A percentile compares a stretch with the other conserved stretches of the same genome.
Conservation (phyloP, 2,329 filamentous ascomycete species). For the Hypoxylon sp. region DNA sequence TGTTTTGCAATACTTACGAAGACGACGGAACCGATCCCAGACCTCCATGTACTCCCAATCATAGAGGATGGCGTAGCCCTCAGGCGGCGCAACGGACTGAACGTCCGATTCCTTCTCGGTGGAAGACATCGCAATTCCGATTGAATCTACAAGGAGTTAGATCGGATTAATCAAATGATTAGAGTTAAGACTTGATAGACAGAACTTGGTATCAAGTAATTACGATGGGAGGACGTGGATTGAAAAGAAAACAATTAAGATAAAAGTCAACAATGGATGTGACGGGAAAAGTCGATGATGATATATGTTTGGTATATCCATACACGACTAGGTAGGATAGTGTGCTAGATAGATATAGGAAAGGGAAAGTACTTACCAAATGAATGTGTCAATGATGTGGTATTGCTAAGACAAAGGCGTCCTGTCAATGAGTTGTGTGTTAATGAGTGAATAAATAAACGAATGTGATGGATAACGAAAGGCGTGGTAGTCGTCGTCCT, state of each 20-base stretch:
- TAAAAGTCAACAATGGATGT: not conserved
- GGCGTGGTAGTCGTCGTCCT: not conserved
- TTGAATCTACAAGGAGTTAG: not conserved
- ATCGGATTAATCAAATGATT: not conserved
- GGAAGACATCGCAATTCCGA: not conserved
- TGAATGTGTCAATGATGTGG: not conserved
- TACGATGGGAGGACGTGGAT: not conserved
- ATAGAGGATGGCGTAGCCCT: too few relatives aligned
- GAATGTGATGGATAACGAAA: not conserved
- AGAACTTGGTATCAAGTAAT: not conserved
- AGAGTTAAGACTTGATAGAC: not conserved
- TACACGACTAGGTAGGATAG: not conserved
- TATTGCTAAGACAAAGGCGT: not conserved
- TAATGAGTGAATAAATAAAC: not conserved
- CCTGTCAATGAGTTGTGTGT: not conserved
- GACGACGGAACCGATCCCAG: not conserved
- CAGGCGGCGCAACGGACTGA: not conserved
- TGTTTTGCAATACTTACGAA: not conserved
- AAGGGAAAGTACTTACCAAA: not conserved
- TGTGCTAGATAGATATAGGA: not conserved
- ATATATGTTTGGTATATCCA: not conserved
- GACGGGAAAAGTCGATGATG: not conserved
- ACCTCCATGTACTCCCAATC: too few relatives aligned
- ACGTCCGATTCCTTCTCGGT: not conserved
- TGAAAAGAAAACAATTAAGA: not conserved